phyloP scores from a whole-genome alignment of 352 stramenopile species.

The Pythium phragmiticola region DNA sequence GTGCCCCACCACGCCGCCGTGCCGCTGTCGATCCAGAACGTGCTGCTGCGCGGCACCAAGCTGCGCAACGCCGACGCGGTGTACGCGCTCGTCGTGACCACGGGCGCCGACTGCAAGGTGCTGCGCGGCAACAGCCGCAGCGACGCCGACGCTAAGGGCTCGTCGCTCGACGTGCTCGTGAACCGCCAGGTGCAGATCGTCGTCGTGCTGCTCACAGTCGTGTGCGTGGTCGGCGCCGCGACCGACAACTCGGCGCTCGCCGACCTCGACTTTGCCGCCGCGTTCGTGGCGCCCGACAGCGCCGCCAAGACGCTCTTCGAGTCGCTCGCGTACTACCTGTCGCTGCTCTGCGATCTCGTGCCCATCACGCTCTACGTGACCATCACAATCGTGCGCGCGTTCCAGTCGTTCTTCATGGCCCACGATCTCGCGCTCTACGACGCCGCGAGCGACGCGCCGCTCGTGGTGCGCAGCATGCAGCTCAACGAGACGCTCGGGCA shows the following conservation, averaged over 20 bases:
- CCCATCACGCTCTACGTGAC: conserved; percentile 86
- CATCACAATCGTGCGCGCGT: conserved; percentile 79
- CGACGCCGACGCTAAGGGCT: conserved; percentile 52
- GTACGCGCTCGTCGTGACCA: conserved; percentile 91
- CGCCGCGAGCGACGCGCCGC: conserved; percentile 48
- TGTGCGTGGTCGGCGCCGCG: conserved; percentile 67
- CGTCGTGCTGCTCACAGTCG: conserved; percentile 56
- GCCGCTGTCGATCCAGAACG: conserved; percentile 78
- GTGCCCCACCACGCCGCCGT: conserved; percentile 21
- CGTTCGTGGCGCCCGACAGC: conserved; percentile 30
- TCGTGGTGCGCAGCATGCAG: conserved; percentile 83
- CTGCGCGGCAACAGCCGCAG: conserved; percentile 74
- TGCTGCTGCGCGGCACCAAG: conserved; percentile 85
- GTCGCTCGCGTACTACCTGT: conserved; percentile 82
- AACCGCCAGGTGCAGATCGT: conserved; percentile 77
- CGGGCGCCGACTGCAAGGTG: conserved; percentile 89
- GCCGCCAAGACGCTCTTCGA: conserved; percentile 46
- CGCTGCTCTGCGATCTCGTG: conserved; percentile 74
- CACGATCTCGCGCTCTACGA: conserved; percentile 83
- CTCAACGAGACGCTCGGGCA: conserved; percentile 86
- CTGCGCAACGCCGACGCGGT: conserved; percentile 88
- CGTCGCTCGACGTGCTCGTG: conserved; percentile 74
- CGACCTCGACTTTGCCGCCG: conserved; percentile 29
- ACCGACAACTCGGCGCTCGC: conserved; percentile 55
- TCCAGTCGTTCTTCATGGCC: conserved; percentile 87